Evolutionary conservation across 2,329 filamentous ascomycete species (phyloP).

Genomic region (Aspergillus ibericus): DNA sequence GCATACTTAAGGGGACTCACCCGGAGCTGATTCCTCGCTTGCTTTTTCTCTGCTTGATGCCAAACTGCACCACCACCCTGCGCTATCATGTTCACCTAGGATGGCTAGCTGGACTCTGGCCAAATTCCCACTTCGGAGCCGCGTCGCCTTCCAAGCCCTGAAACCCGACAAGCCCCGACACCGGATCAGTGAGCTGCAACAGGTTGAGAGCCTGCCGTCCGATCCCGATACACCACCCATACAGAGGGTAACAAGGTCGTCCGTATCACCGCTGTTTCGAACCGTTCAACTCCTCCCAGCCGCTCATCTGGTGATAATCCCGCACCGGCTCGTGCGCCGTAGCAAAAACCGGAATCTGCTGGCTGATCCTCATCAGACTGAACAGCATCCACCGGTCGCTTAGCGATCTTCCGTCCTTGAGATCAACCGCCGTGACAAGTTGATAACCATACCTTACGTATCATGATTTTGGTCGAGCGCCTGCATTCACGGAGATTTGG

Average conservation of each 20-base stretch:
- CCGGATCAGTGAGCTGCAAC: not conserved
- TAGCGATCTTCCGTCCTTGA: not conserved
- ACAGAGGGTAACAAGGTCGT: not conserved
- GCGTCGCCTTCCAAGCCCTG: not conserved
- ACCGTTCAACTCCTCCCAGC: not conserved
- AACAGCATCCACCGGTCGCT: not conserved
- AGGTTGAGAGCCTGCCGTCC: not conserved
- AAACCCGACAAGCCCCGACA: not conserved
- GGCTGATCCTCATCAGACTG: constrained; percentile 8
- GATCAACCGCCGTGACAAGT: constrained; percentile 7
- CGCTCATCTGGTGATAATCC: not conserved
- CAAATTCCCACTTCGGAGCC: not conserved
- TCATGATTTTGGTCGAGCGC: not conserved
- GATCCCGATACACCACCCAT: not conserved
- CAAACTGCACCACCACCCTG: not conserved
- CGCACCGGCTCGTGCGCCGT: constrained; percentile 6
- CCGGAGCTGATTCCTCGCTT: not conserved
- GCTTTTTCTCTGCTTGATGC: not conserved
- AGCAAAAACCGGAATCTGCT: not conserved
- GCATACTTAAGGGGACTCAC: constrained; percentile 14
- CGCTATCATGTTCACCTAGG: not conserved
- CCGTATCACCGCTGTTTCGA: not conserved
- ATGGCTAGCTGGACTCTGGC: not conserved
- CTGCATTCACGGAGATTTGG: not conserved
- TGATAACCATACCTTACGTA: not conserved